These are phyloP conservation scores for Arthrinium phaeospermum DNA, from an alignment of 2,329 filamentous ascomycete genomes.

Conservation along the genomic window DNA sequence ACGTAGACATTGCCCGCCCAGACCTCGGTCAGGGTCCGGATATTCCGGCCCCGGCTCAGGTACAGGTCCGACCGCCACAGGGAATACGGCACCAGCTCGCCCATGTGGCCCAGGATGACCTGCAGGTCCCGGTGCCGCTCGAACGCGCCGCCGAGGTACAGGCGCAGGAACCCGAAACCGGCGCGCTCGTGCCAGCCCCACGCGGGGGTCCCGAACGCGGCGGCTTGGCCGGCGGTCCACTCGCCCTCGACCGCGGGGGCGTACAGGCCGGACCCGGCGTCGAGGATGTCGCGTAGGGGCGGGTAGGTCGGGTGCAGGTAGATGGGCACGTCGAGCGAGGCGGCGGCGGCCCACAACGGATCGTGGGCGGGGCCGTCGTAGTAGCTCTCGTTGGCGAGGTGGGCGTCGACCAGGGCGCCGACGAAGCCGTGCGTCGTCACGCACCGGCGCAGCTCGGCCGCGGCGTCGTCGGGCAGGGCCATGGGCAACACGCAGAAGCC, in stretches of 20 bases:
- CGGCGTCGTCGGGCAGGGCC: constrained; percentile 17
- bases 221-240: constrained; percentile 39
- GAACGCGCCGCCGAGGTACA: constrained; percentile 60
- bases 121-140: constrained; percentile 60
- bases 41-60: constrained; percentile 38
- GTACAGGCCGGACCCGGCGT: background rate
- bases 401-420: constrained; percentile 20
- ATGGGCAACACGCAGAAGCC: constrained; percentile 21
- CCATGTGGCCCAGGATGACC: constrained; percentile 59
- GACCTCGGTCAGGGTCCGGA: constrained; percentile 49
- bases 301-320: constrained; percentile 49
- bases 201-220: constrained; percentile 31
- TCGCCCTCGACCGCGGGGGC: no score
- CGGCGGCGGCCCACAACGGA: constrained; percentile 45
- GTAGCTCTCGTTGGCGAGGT: constrained; percentile 34
- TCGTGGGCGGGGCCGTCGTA: constrained; percentile 51
- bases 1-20: constrained; percentile 61
- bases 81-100: constrained; percentile 57
- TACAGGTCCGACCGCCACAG: constrained; percentile 48
- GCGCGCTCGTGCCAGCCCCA: constrained; percentile 57
- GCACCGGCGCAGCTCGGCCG: constrained; percentile 20
- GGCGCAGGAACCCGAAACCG: constrained; percentile 52
- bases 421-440: constrained; percentile 12
- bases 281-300: constrained; percentile 31
- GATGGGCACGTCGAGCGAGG: constrained; percentile 48